Percentiles rank a stretch among this genome's conserved stretches.
These are phyloP conservation scores for Nitzschia sp. DNA, from an alignment of 108 stramenopile species.

Conservation along the genomic window DNA sequence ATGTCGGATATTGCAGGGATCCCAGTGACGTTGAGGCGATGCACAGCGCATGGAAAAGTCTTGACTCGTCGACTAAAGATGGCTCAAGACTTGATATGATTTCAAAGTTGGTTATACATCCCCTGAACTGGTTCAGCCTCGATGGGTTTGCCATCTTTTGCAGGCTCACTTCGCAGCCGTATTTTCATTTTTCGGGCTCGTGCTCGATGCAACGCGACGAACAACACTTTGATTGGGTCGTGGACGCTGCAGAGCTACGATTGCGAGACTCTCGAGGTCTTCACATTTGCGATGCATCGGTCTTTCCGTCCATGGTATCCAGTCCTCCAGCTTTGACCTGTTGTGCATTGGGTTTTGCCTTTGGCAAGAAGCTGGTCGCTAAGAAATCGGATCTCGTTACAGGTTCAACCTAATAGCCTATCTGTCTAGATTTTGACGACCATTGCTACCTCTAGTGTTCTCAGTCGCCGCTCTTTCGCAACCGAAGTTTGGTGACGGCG, in stretches of 20 bases:
- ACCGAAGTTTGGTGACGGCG: constrained; percentile 76
- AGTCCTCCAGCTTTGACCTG: constrained; percentile 79
- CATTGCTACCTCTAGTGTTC: no score
- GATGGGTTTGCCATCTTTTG: constrained; percentile 45
- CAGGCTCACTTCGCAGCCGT: constrained; percentile 57
- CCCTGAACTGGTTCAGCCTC: neutral
- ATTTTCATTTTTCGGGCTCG: constrained; percentile 80
- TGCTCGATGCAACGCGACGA: constrained; percentile 55
- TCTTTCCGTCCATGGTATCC: constrained; percentile 57
- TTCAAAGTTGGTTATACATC: constrained; percentile 11
- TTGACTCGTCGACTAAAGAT: neutral
- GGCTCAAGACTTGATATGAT: constrained; percentile 18
- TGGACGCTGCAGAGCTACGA: constrained; percentile 45
- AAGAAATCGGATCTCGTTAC: no score
- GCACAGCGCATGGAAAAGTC: constrained; percentile 28
- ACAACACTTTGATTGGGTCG: constrained; percentile 44
- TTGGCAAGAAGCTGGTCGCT: neutral
- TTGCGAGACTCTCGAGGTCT: constrained; percentile 46
- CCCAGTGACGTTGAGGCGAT: constrained; percentile 48
- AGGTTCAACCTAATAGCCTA: no score
- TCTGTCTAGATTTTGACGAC: no score
- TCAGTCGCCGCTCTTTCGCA: constrained; percentile 45
- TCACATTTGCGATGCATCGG: constrained; percentile 75
- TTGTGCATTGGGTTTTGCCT: constrained; percentile 60
- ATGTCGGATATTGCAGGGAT: constrained; percentile 61